Evolutionary conservation across 257 asterid genomes (phyloP), one percentile per base, ranked within the genome.

Genomic region (Solanum paucissectum): DNA sequence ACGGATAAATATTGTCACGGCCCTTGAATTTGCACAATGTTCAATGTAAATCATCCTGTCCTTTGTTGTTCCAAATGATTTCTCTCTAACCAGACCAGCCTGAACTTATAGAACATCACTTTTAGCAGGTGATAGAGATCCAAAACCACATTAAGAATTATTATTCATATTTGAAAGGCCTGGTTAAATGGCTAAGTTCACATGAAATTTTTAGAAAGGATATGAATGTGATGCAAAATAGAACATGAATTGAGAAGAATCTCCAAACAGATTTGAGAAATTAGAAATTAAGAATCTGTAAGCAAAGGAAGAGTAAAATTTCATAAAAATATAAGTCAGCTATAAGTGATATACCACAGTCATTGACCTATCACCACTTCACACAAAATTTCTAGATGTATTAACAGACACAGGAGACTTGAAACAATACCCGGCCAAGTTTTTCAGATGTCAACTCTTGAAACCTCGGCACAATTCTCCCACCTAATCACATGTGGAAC

Each of bases 1-100:
- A 85, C 98, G 97, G 49, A 97, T 95, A 89, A 97, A 97, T 89
- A 95, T 91, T 87, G 98, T 97, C 37, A 97, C 98, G 34, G 97
- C 98, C 94, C 94, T 93, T 90, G 98, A 95, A 89, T 96, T 96
- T 55, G 99, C 98, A 93, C 98, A 96, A 87, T 96, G 98, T 93
- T 96, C 99, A 87, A 96, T 96, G 87, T 95, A 96, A 83, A 96
- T 96, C 99, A 96, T 96, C 60, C 98, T 92, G 87, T 95, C 99
- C 89, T 96, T 96, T 52, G 98, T 96, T 88, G 98, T 96, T 37
- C 99, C 98, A 89, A 95, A 96, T 71, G 97, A 89, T 91, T 94
- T 95, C 91, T 96, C 98, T 89, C 98, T 92, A 88, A 96, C 97
- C 94, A 96, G 92, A 85, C 98, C 98, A 85, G 98, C 98, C 98